phyloP scores from a whole-genome alignment of 768 basidiomycete genomes.

The Daedalea quercina region DNA sequence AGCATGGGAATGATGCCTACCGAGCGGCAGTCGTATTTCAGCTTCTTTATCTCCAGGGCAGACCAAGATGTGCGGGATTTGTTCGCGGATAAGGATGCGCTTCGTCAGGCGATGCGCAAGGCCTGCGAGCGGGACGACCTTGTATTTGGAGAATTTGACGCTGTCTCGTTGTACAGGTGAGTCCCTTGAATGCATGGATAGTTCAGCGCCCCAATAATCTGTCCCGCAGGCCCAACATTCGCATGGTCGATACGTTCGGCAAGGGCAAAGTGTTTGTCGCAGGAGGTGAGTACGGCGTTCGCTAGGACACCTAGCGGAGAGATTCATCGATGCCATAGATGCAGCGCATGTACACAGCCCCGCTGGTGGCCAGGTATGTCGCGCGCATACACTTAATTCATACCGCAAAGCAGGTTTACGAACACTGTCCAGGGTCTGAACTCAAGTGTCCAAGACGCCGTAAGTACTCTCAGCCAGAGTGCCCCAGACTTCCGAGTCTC shows the following conservation, averaged over 20 bases:
- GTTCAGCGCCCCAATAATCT: too few relatives aligned
- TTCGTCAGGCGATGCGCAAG: background rate
- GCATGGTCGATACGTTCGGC: conserved; percentile 38
- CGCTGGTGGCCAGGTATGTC: conserved; percentile 27
- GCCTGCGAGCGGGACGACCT: background rate
- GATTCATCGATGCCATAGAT: conserved; percentile 24
- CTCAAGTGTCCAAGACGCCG: conserved; percentile 22
- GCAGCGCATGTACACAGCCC: conserved; percentile 42
- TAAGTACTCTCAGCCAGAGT: background rate
- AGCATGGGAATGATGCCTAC: background rate
- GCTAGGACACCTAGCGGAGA: background rate
- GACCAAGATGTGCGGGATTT: background rate
- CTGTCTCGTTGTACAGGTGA: too few relatives aligned
- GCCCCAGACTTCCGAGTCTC: too few relatives aligned
- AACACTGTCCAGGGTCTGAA: conserved; percentile 19
- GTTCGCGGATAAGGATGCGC: background rate
- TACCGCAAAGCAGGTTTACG: too few relatives aligned
- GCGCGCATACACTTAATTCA: too few relatives aligned
- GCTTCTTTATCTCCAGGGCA: background rate
- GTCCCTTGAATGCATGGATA: too few relatives aligned
- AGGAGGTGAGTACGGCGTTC: conserved; percentile 31
- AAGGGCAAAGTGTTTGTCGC: conserved; percentile 37
- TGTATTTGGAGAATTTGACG: background rate
- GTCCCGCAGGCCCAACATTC: conserved; percentile 35
- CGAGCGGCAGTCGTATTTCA: background rate